Evolutionary conservation across 148 eudicot species (phyloP), one percentile per base, ranked within the genome.

Genomic region (Pharnaceum exiguum): DNA sequence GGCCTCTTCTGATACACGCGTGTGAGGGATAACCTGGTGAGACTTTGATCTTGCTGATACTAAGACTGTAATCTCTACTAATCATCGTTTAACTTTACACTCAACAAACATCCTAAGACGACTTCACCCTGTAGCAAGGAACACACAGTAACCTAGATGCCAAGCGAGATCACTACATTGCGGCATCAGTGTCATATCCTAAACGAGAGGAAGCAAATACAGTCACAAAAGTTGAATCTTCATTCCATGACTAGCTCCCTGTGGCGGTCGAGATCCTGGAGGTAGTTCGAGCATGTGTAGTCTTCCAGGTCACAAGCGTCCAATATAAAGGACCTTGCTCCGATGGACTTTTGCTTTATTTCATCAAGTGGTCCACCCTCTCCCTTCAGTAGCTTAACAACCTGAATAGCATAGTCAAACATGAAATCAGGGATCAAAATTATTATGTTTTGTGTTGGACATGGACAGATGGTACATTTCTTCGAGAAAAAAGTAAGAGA

Each of bases 251-350:
- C 80, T 10, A 91, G 86, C 63, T 87, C 79, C 78, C 64, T 82
- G 59, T 91, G 96, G 40, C 97, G 96, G 65, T 79, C 71, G 35
- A 91, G 85, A 75, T 87, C 96, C 17, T 82, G 72, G 26, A 87
- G 75, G 60, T 87, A 91, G 53, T 73, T 82, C 2, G 96, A 68
- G 40, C 71, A 39, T 44, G 86, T 82, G 58, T 91, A 91, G 13
- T 76, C 86, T 31, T 85, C 97, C 44, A 82, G 47, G 74, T 90
- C 91, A 69, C 88, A 90, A 6, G 83, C 78, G 17, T 90, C 95
- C 44, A 82, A 16, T 35, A 85, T 31, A 31, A 85, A 16, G 9
- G 94, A 70, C 49, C 76, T 78, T 43, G 79, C 75, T 45, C 77
- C 73, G 22, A 55, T 40, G 2, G 93, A 62, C 64, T 70, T 79